Evolutionary conservation across 169 alveolate genomes (phyloP).

Genomic region (Eimeria falciformis): DNA sequence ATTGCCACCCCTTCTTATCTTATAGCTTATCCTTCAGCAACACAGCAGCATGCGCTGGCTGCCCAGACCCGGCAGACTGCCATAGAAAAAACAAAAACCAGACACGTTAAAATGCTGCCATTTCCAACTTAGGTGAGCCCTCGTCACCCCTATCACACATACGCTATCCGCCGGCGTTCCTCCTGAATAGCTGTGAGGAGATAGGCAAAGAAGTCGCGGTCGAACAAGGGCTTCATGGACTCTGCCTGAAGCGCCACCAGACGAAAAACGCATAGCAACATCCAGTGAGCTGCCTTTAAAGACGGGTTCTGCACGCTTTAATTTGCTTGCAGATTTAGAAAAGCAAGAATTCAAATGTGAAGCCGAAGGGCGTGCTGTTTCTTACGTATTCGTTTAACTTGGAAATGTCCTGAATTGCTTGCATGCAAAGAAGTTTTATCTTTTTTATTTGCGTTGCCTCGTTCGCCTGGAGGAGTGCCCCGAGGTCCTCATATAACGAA

Average conservation of each 20-base stretch:
- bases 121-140: no score
- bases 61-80: no score
- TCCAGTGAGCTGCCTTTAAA: no score
- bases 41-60: no score
- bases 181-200: constrained; percentile 79
- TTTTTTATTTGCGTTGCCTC: constrained; percentile 81
- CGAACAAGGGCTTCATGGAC: constrained; percentile 79
- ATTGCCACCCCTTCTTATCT: background rate
- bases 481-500: constrained; percentile 81
- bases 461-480: constrained; percentile 75
- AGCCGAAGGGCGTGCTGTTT: no score
- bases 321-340: no score
- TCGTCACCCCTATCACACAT: no score
- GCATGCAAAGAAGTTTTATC: constrained; percentile 79
- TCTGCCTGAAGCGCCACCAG: constrained; percentile 15
- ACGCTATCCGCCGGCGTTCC: constrained; percentile 79
- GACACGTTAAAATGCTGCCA: no score
- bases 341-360: no score
- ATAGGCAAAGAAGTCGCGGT: constrained; percentile 80
- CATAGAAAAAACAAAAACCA: no score
- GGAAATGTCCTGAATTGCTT: constrained; percentile 80
- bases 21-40: background rate
- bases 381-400: constrained; percentile 79
- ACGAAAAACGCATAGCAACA: background rate
- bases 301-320: no score